Evolutionary conservation across 2,329 filamentous ascomycete species (phyloP), one percentile per base, ranked within the genome.

Genomic region (Calycina marina): DNA sequence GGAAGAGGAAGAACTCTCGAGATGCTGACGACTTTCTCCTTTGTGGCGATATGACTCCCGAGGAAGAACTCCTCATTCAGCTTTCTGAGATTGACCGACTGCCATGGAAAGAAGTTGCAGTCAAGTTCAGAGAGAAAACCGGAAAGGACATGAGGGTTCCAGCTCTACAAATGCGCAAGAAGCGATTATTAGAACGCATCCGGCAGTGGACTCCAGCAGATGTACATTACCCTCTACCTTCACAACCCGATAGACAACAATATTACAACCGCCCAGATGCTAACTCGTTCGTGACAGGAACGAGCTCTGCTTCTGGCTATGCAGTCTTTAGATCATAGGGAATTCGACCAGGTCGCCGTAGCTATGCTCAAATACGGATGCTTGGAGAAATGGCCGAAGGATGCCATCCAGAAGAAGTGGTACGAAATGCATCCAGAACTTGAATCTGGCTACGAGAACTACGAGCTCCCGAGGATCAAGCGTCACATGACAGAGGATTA

Each of bases 81-180:
- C 41, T 56, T 10, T 44, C 49, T 13, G 46, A 53, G n/a, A 36
- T 48, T 9, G 46, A 53, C 17, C 32, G 45, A 8, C 36, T 52
- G 6, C 47, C 48, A 12, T 57, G 54, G 54, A 55, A 56, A 31
- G 47, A 48, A 9, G 48, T 55, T 22, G 42, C 43, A 11, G 35
- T 32, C 15, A 42, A 40, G 14, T 56, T 54, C 38, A 47, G 50
- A 24, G 45, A 48, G 16, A 37, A 42, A 30, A 47, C 42, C 18
- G 44, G 48, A 17, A 49, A 49, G 14, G 41, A 39, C 11, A 51
- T 50, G 40, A 44, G 45, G 20, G 45, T 52, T 31, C 46, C 53
- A 13, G 54, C 53, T 25, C 40, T 57, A 25, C 54, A 56, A 37
- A 57, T 56, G 54, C 46, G 52, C 15, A 52, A 53, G 33, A 54